Evolutionary conservation across 176 grass and related monocot species (phyloP).

Genomic region (Bromus sterilis): DNA sequence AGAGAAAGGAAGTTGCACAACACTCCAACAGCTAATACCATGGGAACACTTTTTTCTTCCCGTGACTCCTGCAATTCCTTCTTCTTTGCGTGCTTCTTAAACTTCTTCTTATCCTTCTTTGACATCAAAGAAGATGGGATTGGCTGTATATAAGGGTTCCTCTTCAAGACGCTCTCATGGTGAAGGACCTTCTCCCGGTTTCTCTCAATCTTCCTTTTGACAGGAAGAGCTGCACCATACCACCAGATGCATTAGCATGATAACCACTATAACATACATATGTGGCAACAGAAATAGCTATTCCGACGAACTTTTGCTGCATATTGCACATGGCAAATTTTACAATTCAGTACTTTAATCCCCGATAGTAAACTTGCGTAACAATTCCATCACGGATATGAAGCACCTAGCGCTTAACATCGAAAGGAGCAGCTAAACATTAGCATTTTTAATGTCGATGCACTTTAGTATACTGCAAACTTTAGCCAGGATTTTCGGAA

Average conservation of each 20-base stretch:
- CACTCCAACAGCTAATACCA: conserved; percentile 29
- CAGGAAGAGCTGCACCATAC: conserved; percentile 39
- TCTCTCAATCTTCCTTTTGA: conserved; percentile 79
- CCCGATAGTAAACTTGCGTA: background rate
- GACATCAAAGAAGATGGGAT: conserved; percentile 58
- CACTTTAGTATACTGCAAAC: background rate
- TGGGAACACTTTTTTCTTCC: conserved; percentile 8
- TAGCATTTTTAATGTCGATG: background rate
- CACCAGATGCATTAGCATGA: background rate
- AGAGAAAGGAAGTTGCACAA: background rate
- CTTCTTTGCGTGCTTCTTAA: conserved; percentile 45
- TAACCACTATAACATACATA: background rate
- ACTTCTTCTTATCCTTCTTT: conserved; percentile 60
- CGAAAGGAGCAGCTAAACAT: background rate
- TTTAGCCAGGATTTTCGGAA: background rate
- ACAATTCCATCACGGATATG: background rate
- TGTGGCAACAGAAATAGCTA: background rate
- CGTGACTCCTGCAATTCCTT: conserved; percentile 10
- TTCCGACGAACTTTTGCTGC: background rate
- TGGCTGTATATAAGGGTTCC: conserved; percentile 61
- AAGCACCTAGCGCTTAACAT: background rate
- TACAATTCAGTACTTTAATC: background rate
- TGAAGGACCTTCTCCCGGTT: conserved; percentile 74
- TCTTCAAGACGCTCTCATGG: conserved; percentile 62
- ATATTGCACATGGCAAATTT: background rate